Evolutionary conservation across 805 yeast species (phyloP).

Genomic region (Zygosaccharomyces siamensis): DNA sequence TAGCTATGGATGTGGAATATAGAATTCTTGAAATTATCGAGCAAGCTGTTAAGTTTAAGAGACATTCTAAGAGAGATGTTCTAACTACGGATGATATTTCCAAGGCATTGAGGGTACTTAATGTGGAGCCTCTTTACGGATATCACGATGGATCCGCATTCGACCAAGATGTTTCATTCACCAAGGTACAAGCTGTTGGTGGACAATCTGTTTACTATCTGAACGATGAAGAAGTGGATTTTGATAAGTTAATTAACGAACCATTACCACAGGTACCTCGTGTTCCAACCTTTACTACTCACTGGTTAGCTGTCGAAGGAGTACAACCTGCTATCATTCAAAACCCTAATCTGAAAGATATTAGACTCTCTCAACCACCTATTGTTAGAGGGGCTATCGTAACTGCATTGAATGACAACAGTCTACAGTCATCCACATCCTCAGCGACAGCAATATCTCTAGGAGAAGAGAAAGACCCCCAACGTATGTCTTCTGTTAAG

Average conservation of each 20-base stretch:
- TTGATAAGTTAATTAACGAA: slow-evolving; percentile 86
- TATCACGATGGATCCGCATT: slow-evolving; percentile 49
- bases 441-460: slow-evolving; percentile 13
- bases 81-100: slow-evolving; percentile 77
- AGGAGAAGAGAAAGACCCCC: slow-evolving; percentile 23
- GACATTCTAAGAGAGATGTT: slow-evolving; percentile 83
- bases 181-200: slow-evolving; percentile 82
- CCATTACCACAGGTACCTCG: slow-evolving; percentile 96
- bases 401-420: slow-evolving; percentile 51
- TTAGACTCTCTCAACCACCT: slow-evolving; percentile 65
- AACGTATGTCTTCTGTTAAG: slow-evolving; percentile 34
- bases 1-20: slow-evolving; percentile 99
- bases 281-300: slow-evolving; percentile 86
- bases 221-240: slow-evolving; percentile 89
- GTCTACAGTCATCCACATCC: slow-evolving; percentile 33
- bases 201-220: slow-evolving; percentile 92
- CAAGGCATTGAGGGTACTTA: slow-evolving; percentile 75
- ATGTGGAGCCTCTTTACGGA: slow-evolving; percentile 92
- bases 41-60: slow-evolving; percentile 92
- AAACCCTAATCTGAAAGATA: slow-evolving; percentile 77
- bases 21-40: slow-evolving; percentile 92
- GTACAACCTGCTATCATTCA: slow-evolving; percentile 97
- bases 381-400: slow-evolving; percentile 78
- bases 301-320: slow-evolving; percentile 97
- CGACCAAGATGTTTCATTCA: slow-evolving; percentile 63